A percentile compares a stretch with the other conserved stretches of the same genome.
phyloP scores from a whole-genome alignment of 2,329 filamentous ascomycete genomes.

The Trichophaea hybrida region DNA sequence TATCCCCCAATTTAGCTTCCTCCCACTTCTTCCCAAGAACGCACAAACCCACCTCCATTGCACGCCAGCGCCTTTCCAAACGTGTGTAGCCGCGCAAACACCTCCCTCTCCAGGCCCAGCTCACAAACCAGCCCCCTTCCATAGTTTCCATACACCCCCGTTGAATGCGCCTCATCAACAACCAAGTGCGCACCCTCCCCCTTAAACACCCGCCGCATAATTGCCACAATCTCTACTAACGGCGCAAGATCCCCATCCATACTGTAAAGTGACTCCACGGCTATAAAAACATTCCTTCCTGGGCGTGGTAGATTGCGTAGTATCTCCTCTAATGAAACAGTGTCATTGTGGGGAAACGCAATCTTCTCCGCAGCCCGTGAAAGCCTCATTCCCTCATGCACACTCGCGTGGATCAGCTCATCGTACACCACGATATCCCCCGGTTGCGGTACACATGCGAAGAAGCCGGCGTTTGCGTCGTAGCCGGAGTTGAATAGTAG shows the following conservation, averaged over 20 bases:
- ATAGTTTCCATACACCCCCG: constrained; percentile 42
- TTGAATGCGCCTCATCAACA: constrained; percentile 55
- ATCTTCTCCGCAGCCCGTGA: constrained; percentile 40
- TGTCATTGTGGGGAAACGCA: constrained; percentile 45
- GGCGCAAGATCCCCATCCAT: constrained; percentile 69
- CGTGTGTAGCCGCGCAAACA: constrained; percentile 48
- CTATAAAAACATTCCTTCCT: constrained; percentile 47
- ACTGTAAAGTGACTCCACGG: constrained; percentile 58
- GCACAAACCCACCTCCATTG: constrained; percentile 48
- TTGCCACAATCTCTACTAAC: constrained; percentile 42
- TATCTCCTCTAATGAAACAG: constrained; percentile 30
- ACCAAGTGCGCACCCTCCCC: constrained; percentile 44
- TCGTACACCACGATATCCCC: constrained; percentile 56
- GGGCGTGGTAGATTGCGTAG: constrained; percentile 27
- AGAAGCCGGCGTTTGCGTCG: constrained; percentile 51
- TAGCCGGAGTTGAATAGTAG: constrained; percentile 47
- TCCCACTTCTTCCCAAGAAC: background rate
- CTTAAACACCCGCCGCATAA: constrained; percentile 13
- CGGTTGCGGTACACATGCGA: constrained; percentile 45
- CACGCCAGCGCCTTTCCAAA: constrained; percentile 56
- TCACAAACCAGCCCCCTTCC: constrained; percentile 46
- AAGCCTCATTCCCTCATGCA: constrained; percentile 60
- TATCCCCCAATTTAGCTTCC: constrained; percentile 28
- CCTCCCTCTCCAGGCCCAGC: constrained; percentile 40
- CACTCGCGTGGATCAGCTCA: constrained; percentile 61